A percentile compares a stretch with the other conserved stretches of the same genome.
phyloP scores from a whole-genome alignment of 148 eudicot species.

The Rhododendron henanense region DNA sequence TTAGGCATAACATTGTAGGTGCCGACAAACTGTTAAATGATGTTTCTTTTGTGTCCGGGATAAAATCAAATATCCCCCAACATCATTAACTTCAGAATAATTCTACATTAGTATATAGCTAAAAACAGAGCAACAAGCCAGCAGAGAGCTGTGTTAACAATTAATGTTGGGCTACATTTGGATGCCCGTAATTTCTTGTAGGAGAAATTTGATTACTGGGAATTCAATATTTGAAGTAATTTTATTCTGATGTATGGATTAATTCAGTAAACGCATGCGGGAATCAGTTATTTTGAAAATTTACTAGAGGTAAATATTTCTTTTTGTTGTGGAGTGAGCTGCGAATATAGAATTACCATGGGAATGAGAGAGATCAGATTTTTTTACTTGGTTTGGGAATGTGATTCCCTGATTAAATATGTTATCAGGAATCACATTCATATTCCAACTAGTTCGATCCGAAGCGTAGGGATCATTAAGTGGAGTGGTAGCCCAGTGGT shows the following conservation, averaged over 20 bases:
- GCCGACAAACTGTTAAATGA: background rate
- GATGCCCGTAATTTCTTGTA: too few relatives aligned
- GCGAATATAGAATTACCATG: background rate
- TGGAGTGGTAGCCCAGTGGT: too few relatives aligned
- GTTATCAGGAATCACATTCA: background rate
- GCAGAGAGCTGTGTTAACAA: background rate
- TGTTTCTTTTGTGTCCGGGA: background rate
- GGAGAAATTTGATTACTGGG: too few relatives aligned
- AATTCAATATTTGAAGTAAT: too few relatives aligned
- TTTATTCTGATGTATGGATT: too few relatives aligned
- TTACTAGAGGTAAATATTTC: too few relatives aligned
- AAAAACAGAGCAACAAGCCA: background rate
- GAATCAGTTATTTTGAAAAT: too few relatives aligned
- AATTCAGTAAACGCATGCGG: too few relatives aligned
- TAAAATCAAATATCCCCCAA: too few relatives aligned
- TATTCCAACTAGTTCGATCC: background rate
- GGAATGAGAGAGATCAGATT: background rate
- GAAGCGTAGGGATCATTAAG: background rate
- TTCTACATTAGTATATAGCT: background rate
- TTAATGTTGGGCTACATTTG: too few relatives aligned
- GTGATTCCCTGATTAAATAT: background rate
- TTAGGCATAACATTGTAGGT: background rate
- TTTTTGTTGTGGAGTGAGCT: too few relatives aligned
- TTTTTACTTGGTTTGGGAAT: background rate
- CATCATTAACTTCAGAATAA: too few relatives aligned